Evolutionary conservation across 2,329 filamentous ascomycete genomes (phyloP).

Genomic region (Zalaria sp.): DNA sequence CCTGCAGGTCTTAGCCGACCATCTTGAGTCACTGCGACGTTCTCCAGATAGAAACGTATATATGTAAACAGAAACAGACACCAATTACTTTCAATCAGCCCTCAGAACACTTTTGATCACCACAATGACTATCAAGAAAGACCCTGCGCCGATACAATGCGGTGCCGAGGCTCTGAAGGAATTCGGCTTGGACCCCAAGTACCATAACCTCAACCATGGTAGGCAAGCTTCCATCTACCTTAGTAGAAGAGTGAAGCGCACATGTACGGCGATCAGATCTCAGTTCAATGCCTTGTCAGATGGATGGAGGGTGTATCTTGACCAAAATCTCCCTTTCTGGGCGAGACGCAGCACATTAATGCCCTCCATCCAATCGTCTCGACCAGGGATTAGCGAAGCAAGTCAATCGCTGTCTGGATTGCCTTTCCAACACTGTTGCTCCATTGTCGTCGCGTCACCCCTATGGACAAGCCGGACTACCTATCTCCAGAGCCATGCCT

Average conservation of each 20-base stretch:
- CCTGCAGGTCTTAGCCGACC: too few relatives aligned
- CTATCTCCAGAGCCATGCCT: neutral
- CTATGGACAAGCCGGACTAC: neutral
- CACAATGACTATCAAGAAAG: too few relatives aligned
- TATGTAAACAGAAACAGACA: too few relatives aligned
- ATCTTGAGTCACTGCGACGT: too few relatives aligned
- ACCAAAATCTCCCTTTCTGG: neutral
- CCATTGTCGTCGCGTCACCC: neutral
- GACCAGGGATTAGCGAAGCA: neutral
- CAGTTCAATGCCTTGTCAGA: neutral
- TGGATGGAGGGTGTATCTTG: neutral
- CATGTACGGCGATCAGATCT: slow-evolving; percentile 1
- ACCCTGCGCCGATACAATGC: slow-evolving; percentile 12
- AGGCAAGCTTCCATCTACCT: slow-evolving; percentile 8
- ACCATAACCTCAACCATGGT: slow-evolving; percentile 69
- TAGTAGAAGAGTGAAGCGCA: neutral
- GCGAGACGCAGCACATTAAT: neutral
- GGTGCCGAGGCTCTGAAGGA: slow-evolving; percentile 32
- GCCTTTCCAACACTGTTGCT: too few relatives aligned
- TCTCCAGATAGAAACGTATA: too few relatives aligned
- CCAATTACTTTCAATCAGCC: too few relatives aligned
- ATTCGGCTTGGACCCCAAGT: slow-evolving; percentile 56
- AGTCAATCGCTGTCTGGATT: too few relatives aligned
- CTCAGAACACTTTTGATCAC: too few relatives aligned
- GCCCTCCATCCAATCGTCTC: neutral